These are phyloP conservation scores for Wickerhamiella shivajii DNA, from an alignment of 805 yeast genomes.

Conservation along the genomic window DNA sequence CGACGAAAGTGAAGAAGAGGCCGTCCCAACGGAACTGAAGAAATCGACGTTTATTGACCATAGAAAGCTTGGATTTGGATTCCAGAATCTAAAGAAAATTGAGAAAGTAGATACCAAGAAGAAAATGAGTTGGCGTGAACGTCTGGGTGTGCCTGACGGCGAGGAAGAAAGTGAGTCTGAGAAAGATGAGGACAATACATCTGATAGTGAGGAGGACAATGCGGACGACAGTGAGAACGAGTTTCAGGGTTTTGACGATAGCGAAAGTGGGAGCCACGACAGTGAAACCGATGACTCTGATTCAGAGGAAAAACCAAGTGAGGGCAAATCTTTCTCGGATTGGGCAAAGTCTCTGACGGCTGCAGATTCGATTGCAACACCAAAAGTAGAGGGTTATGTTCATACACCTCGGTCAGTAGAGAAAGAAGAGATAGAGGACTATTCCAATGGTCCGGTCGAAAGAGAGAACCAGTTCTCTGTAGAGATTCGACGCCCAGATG, in stretches of 20 bases:
- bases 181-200: constrained; percentile 18
- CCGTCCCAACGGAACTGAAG: constrained; percentile 45
- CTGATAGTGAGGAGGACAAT: constrained; percentile 12
- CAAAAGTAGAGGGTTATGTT: constrained; percentile 35
- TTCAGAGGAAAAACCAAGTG: constrained; percentile 17
- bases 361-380: constrained; percentile 42
- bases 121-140: constrained; percentile 16
- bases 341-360: constrained; percentile 77
- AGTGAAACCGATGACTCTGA: constrained; percentile 23
- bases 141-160: constrained; percentile 32
- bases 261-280: constrained; percentile 16
- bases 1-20: constrained; percentile 52
- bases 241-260: constrained; percentile 19
- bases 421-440: constrained; percentile 39
- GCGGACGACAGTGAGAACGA: constrained; percentile 11
- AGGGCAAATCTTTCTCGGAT: constrained; percentile 56
- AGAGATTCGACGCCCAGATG: constrained; percentile 47
- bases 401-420: constrained; percentile 58
- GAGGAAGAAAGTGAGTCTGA: constrained; percentile 42
- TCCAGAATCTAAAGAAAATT: constrained; percentile 17
- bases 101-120: constrained; percentile 1
- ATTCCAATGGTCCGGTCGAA: constrained; percentile 10
- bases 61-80: constrained; percentile 55
- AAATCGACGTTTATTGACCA: constrained; percentile 42
- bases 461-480: constrained; percentile 45